Evolutionary conservation across 768 basidiomycete genomes (phyloP).

Genomic region (Lactifluus pinguis): DNA sequence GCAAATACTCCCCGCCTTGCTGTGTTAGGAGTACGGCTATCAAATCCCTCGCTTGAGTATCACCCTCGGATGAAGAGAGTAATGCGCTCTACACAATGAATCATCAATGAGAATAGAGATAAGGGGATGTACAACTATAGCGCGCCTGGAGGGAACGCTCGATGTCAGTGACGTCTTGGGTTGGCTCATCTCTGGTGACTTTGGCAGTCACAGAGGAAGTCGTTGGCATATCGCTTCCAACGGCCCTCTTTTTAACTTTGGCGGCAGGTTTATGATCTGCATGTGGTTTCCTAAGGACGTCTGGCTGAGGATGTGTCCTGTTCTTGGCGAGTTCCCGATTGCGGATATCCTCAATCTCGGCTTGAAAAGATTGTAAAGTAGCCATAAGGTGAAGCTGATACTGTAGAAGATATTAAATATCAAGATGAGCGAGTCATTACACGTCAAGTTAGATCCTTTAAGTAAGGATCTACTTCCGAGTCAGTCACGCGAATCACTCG

Average conservation of each 20-base stretch:
- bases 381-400: constrained; percentile 7
- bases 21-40: constrained; percentile 60
- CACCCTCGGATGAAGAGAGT: constrained; percentile 35
- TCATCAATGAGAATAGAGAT: background rate
- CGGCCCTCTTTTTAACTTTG: constrained; percentile 2
- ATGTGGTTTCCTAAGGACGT: constrained; percentile 16
- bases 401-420: background rate
- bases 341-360: constrained; percentile 70
- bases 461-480: no score
- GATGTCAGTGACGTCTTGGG: constrained; percentile 29
- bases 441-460: background rate
- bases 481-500: background rate
- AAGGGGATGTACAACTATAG: background rate
- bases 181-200: background rate
- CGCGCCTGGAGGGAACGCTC: constrained; percentile 49
- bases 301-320: constrained; percentile 31
- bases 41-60: constrained; percentile 51
- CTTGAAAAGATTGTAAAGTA: constrained; percentile 54
- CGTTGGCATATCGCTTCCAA: background rate
- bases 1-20: constrained; percentile 62
- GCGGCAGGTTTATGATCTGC: constrained; percentile 5
- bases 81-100: constrained; percentile 17
- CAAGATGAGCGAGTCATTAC: constrained; percentile 4
- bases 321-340: constrained; percentile 59
- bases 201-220: background rate